phyloP scores from a whole-genome alignment of 2,329 filamentous ascomycete genomes.

The Arthroderma uncinatum region DNA sequence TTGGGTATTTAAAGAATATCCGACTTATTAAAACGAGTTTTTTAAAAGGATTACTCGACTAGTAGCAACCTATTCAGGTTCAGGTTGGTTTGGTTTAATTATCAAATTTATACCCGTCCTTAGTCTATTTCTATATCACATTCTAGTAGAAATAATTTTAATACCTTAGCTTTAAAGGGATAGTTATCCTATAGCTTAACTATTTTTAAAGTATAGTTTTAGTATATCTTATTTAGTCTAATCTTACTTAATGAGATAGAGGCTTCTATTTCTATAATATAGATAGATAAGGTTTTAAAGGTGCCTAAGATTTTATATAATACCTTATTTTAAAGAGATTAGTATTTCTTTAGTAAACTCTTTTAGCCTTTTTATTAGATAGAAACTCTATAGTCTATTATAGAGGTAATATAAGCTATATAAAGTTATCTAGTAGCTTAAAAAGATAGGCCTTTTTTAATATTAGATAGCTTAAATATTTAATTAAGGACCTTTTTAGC shows the following conservation, averaged over 20 bases:
- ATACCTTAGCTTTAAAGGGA: background rate
- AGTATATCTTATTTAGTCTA: background rate
- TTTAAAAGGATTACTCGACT: no score
- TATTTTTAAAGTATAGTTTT: background rate
- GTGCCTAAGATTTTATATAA: background rate
- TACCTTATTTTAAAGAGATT: background rate
- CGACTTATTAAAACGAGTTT: no score
- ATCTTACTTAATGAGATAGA: background rate
- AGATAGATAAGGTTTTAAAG: background rate
- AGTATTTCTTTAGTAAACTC: background rate
- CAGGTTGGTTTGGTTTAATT: no score
- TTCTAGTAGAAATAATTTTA: background rate
- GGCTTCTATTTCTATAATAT: background rate
- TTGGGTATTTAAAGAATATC: no score
- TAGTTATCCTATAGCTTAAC: background rate
- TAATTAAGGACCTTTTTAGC: background rate
- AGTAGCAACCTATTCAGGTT: no score
- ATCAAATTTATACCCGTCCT: no score
- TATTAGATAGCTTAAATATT: background rate
- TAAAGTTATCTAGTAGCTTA: background rate
- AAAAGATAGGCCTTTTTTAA: background rate
- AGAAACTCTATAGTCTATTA: background rate
- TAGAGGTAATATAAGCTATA: slow-evolving; percentile 1
- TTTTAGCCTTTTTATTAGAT: background rate
- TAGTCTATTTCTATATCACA: no score